Conservation (phyloP, 192 early-diverging fungal genomes). For the Coemansia sp. region DNA sequence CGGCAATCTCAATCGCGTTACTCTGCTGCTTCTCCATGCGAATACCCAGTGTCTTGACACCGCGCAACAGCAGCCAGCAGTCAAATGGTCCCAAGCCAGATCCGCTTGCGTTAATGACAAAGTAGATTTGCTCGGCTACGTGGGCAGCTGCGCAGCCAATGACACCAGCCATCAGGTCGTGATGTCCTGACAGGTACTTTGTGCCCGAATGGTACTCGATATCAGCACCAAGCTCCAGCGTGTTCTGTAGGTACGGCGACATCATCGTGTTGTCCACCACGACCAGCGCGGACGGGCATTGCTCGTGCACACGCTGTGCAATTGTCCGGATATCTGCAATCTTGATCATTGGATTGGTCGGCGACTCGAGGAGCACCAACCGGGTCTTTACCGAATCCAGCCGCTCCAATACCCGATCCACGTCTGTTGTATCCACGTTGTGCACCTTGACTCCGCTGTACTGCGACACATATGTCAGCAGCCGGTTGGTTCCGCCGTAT, state of each 20-base stretch:
- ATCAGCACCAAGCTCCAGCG: conserved; percentile 87
- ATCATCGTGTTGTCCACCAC: conserved; percentile 99
- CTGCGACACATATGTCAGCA: conserved; percentile 79
- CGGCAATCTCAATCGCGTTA: conserved; percentile 74
- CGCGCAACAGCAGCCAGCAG: conserved; percentile 87
- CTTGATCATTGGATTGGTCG: conserved; percentile 96
- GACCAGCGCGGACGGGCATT: conserved; percentile 75
- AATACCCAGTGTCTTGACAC: conserved; percentile 92
- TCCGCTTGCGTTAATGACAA: conserved; percentile 94
- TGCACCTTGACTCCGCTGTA: conserved; percentile 80
- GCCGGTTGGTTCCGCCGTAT: conserved; percentile 95
- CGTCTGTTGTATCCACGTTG: conserved; percentile 85
- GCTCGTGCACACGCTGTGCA: conserved; percentile 64
- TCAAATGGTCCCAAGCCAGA: conserved; percentile 89
- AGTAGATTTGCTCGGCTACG: conserved; percentile 82
- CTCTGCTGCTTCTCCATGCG: conserved; percentile 94
- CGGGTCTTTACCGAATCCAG: conserved; percentile 74
- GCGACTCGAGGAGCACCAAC: conserved; percentile 88
- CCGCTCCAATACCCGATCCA: conserved; percentile 58
- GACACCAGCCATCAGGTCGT: conserved; percentile 98
- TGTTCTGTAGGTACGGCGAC: conserved; percentile 89
- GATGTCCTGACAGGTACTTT: conserved; percentile 96
- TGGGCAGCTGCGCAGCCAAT: conserved; percentile 71
- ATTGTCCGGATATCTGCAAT: conserved; percentile 86
- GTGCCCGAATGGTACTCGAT: conserved; percentile 96